Percentiles rank a stretch among this genome's conserved stretches.
Evolutionary conservation across 2,329 filamentous ascomycete species (phyloP).

Genomic region (Periglandula ipomoeae): DNA sequence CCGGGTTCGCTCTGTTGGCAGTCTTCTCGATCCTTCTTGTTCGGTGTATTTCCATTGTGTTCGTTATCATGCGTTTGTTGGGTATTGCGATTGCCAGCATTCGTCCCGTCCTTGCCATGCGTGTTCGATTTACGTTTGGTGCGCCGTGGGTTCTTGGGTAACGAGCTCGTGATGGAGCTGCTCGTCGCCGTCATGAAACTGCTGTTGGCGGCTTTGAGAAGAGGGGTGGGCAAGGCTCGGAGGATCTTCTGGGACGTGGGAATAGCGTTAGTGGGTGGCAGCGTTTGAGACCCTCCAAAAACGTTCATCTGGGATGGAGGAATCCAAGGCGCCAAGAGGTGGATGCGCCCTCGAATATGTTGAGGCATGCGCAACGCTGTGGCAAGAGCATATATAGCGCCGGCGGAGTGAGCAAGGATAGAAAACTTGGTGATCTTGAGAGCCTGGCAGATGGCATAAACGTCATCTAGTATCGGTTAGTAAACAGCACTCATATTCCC

Average conservation of each 20-base stretch:
- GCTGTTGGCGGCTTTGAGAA: conserved; percentile 90
- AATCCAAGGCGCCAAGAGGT: conserved; percentile 93
- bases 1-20: conserved; percentile 13
- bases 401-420: conserved; percentile 89
- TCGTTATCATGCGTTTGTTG: conserved; percentile 40
- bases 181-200: conserved; percentile 91
- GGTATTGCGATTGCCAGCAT: conserved; percentile 26
- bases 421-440: conserved; percentile 94
- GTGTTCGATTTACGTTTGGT: conserved; percentile 48
- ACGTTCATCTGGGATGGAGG: conserved; percentile 87
- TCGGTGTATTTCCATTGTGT: conserved; percentile 25
- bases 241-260: conserved; percentile 89
- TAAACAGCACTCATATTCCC: no score
- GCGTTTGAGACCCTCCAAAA: conserved; percentile 61
- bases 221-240: conserved; percentile 77
- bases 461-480: conserved; percentile 51
- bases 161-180: conserved; percentile 69
- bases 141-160: conserved; percentile 57
- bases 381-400: conserved; percentile 94
- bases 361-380: conserved; percentile 94
- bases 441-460: conserved; percentile 85
- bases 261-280: conserved; percentile 74
- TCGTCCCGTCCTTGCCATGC: conserved; percentile 25
- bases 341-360: conserved; percentile 87
- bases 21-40: conserved; percentile 17